A percentile compares a stretch with the other conserved stretches of the same genome.
phyloP scores from a whole-genome alignment of 768 basidiomycete genomes.

The Mycena latifolia region DNA sequence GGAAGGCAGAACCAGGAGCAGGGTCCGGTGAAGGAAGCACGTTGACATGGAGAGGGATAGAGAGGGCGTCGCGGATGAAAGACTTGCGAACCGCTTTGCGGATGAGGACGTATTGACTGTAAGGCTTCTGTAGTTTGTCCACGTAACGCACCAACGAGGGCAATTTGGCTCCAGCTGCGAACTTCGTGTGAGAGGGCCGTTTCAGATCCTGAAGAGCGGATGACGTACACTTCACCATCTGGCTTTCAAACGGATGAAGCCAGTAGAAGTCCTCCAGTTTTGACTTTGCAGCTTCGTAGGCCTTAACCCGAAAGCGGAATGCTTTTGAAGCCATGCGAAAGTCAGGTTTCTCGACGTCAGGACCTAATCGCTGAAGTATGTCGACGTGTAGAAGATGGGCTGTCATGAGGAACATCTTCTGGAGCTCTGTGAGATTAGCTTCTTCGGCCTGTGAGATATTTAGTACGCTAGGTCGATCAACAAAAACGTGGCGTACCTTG shows the following conservation, averaged over 20 bases:
- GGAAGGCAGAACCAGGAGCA: conserved; percentile 9
- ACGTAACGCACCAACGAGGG: conserved; percentile 18
- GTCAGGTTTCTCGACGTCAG: conserved; percentile 22
- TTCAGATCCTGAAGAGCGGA: conserved; percentile 9
- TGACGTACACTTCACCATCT: conserved; percentile 12
- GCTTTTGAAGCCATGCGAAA: conserved; percentile 13
- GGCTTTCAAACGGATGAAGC: conserved; percentile 21
- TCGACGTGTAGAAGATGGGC: conserved; percentile 17
- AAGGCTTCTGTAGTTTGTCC: conserved; percentile 24
- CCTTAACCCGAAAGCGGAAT: conserved; percentile 4
- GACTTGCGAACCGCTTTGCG: conserved; percentile 17
- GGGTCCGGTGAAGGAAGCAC: conserved; percentile 17
- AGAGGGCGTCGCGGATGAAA: conserved; percentile 19
- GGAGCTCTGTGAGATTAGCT: conserved; percentile 14
- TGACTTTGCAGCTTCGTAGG: conserved; percentile 20
- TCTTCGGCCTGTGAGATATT: conserved; percentile 13
- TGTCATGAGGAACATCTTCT: conserved; percentile 14
- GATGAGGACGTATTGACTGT: conserved; percentile 21
- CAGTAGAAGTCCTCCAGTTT: conserved; percentile 14
- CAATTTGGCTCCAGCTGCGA: conserved; percentile 19
- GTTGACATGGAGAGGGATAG: conserved; percentile 16
- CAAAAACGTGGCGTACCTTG: conserved; percentile 18
- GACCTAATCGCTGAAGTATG: conserved; percentile 20
- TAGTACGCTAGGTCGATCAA: conserved; percentile 1
- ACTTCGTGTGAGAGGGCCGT: conserved; percentile 1